Percentiles rank a stretch among this genome's conserved stretches.
phyloP scores from a whole-genome alignment of 768 basidiomycete genomes.

The Guyanaporus albipodus region DNA sequence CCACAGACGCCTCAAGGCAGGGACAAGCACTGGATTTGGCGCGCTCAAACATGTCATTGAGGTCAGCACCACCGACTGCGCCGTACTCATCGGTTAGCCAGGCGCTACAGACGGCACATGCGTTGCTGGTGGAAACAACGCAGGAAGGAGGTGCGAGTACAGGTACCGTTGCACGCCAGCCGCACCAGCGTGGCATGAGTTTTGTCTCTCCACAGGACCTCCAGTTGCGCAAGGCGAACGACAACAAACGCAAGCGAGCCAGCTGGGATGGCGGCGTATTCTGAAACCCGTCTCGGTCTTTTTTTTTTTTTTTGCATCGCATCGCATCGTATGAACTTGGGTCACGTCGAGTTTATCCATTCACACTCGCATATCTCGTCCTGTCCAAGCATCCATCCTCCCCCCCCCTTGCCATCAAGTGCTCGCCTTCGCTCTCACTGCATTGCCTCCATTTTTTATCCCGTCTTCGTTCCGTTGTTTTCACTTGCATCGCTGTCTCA shows the following conservation, averaged over 20 bases:
- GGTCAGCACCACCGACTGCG: constrained; percentile 24
- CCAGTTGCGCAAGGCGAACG: constrained; percentile 42
- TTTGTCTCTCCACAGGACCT: constrained; percentile 53
- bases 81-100: constrained; percentile 28
- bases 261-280: constrained; percentile 51
- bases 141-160: constrained; percentile 8
- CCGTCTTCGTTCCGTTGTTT: constrained; percentile 6
- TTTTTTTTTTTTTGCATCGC: constrained; percentile 3
- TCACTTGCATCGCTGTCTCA: constrained; percentile 25
- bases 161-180: constrained; percentile 12
- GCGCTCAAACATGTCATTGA: constrained; percentile 32
- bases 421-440: constrained; percentile 12
- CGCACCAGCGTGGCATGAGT: constrained; percentile 48
- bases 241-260: constrained; percentile 55
- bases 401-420: background rate
- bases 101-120: constrained; percentile 34
- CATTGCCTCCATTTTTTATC: background rate
- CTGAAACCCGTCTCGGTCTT: constrained; percentile 8
- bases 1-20: constrained; percentile 33
- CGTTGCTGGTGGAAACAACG: constrained; percentile 20
- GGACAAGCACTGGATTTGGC: constrained; percentile 52
- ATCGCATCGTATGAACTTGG: constrained; percentile 6
- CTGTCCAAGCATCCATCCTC: constrained; percentile 4
- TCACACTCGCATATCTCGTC: constrained; percentile 10
- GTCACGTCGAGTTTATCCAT: constrained; percentile 10